Evolutionary conservation across 352 stramenopile species (phyloP).

Genomic region (Phytophthora fragariae): DNA sequence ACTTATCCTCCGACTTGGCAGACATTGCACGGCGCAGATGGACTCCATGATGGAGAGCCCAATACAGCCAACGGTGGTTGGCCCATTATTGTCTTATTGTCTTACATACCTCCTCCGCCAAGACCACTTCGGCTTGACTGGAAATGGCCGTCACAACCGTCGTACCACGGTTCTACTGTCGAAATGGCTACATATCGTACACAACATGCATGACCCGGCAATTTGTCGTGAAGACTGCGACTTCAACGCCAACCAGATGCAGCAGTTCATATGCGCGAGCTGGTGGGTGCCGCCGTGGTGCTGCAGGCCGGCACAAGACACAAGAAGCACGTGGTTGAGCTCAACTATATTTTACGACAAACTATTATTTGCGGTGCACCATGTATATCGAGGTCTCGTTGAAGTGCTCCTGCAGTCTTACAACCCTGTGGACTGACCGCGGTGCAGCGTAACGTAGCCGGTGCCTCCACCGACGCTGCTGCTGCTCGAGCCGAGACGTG

Average conservation of each 20-base stretch:
- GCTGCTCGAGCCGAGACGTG: constrained; percentile 29
- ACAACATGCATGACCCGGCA: no score
- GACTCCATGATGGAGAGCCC: no score
- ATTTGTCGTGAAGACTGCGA: no score
- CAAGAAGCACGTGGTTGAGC: not conserved
- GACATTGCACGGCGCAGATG: not conserved
- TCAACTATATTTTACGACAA: constrained; percentile 12
- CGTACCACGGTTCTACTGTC: constrained; percentile 28
- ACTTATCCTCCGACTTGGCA: not conserved
- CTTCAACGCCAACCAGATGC: no score
- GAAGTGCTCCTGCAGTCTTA: not conserved
- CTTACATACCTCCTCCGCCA: no score
- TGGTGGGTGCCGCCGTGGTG: no score
- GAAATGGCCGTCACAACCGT: not conserved
- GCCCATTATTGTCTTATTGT: no score
- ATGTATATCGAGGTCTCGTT: constrained; percentile 4
- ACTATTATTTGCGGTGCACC: not conserved
- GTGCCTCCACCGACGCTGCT: constrained; percentile 31
- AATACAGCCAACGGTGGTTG: not conserved
- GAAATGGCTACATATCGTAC: constrained; percentile 16
- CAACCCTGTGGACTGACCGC: constrained; percentile 28
- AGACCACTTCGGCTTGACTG: not conserved
- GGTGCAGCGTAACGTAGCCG: constrained; percentile 29
- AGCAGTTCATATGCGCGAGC: not conserved
- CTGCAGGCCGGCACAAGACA: not conserved